Evolutionary conservation across 1,284 basidiomycete genomes (phyloP).

Genomic region (Cryptococcus deneoformans): DNA sequence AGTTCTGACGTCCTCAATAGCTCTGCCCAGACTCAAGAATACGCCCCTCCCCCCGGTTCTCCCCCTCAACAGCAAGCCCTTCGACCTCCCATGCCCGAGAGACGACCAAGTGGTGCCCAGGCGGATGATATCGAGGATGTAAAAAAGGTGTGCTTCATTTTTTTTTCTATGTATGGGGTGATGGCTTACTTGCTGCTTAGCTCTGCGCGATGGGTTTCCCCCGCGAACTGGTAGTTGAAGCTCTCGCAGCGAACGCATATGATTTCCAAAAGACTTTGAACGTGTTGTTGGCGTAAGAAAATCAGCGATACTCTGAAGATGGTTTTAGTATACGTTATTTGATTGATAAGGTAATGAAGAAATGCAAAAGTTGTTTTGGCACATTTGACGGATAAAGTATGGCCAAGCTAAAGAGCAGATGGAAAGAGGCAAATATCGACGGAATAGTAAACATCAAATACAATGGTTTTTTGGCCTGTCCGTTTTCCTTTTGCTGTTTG

Average conservation of each 20-base stretch:
- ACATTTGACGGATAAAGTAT: no score
- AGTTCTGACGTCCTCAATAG: not conserved
- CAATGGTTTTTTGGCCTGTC: conserved; percentile 25
- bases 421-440: conserved; percentile 3
- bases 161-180: not conserved
- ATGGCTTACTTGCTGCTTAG: conserved; percentile 13
- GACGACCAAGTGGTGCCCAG: conserved; percentile 36
- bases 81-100: conserved; percentile 32
- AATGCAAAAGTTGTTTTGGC: no score
- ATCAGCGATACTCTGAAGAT: not conserved
- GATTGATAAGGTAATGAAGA: no score
- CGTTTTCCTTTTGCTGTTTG: conserved; percentile 10
- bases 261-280: conserved; percentile 50
- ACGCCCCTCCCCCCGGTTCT: not conserved
- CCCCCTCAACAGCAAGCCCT: conserved; percentile 7
- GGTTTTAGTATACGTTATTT: no score
- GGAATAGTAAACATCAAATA: conserved; percentile 24
- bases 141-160: conserved; percentile 38
- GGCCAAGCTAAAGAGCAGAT: no score
- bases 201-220: conserved; percentile 50
- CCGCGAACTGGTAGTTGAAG: conserved; percentile 42
- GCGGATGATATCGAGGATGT: conserved; percentile 50
- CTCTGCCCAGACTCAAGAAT: not conserved
- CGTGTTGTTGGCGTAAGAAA: conserved; percentile 30
- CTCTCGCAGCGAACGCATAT: conserved; percentile 48